Percentiles rank a stretch among this genome's conserved stretches.
phyloP scores from a whole-genome alignment of 441 rosid species.

The Pelargonium australe region DNA sequence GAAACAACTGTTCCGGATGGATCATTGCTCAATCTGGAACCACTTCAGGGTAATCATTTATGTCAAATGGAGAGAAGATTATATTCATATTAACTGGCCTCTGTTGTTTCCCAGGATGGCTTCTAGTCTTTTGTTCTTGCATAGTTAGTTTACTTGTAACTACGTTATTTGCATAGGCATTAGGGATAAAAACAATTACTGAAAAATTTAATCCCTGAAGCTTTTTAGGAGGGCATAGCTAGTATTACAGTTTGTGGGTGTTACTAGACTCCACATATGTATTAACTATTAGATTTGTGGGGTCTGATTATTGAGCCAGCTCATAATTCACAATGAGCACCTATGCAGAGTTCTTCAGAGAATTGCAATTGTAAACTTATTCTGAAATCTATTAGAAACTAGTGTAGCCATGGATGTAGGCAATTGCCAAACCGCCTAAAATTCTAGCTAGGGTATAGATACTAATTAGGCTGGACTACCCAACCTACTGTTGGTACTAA shows the following conservation, averaged over 20 bases:
- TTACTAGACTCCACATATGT: neutral
- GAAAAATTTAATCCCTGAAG: neutral
- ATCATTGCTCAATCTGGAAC: neutral
- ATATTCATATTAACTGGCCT: neutral
- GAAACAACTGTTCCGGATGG: neutral
- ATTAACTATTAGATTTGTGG: too few relatives aligned
- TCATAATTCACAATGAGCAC: too few relatives aligned
- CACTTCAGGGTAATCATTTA: neutral
- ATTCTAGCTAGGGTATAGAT: neutral
- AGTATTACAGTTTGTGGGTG: too few relatives aligned
- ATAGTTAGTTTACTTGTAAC: neutral
- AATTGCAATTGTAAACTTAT: too few relatives aligned
- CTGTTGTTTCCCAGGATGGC: neutral
- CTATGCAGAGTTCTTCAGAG: too few relatives aligned
- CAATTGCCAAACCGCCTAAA: too few relatives aligned
- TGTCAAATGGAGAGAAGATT: neutral
- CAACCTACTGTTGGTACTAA: neutral
- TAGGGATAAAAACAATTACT: neutral
- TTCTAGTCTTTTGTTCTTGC: neutral
- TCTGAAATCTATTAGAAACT: too few relatives aligned
- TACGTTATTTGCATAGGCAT: neutral
- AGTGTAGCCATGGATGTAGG: too few relatives aligned
- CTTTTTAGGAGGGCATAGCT: neutral
- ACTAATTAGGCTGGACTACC: neutral
- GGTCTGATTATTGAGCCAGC: too few relatives aligned